Conservation (phyloP, 148 eudicot genomes). For the Gaultheria prostrata region DNA sequence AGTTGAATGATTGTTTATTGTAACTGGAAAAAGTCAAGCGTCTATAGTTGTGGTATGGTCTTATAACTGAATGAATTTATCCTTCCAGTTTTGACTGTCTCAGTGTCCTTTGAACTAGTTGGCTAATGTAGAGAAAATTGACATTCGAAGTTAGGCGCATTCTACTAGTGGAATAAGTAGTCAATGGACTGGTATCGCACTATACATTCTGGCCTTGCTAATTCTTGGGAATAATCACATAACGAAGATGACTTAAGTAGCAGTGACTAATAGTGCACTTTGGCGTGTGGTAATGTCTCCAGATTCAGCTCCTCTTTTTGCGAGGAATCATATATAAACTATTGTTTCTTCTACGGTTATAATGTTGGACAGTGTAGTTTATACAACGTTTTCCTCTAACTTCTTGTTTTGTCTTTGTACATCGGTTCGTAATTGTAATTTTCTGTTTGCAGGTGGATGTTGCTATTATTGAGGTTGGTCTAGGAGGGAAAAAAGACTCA, state of each 20-base stretch:
- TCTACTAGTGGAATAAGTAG: neutral
- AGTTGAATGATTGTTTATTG: neutral
- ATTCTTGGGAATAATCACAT: neutral
- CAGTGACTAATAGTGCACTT: neutral
- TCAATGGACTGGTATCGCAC: neutral
- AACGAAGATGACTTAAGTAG: neutral
- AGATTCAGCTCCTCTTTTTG: neutral
- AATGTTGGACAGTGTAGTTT: neutral
- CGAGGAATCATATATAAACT: neutral
- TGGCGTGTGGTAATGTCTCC: neutral
- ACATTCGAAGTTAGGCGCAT: neutral
- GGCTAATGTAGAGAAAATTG: neutral
- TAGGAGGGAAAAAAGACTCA: conserved; percentile 77
- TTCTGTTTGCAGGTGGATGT: conserved; percentile 65
- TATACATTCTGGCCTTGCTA: neutral
- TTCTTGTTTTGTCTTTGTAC: conserved; percentile 7
- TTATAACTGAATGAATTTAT: neutral
- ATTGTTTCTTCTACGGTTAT: neutral
- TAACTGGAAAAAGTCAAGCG: neutral
- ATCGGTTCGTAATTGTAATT: neutral
- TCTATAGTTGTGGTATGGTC: neutral
- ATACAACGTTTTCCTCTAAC: neutral
- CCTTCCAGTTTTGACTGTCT: neutral
- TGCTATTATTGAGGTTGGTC: conserved; percentile 87
- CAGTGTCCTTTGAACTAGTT: neutral